Evolutionary conservation across 345 rosid genomes (phyloP), one percentile per base, ranked within the genome.

Genomic region (Melaleuca alternifolia): DNA sequence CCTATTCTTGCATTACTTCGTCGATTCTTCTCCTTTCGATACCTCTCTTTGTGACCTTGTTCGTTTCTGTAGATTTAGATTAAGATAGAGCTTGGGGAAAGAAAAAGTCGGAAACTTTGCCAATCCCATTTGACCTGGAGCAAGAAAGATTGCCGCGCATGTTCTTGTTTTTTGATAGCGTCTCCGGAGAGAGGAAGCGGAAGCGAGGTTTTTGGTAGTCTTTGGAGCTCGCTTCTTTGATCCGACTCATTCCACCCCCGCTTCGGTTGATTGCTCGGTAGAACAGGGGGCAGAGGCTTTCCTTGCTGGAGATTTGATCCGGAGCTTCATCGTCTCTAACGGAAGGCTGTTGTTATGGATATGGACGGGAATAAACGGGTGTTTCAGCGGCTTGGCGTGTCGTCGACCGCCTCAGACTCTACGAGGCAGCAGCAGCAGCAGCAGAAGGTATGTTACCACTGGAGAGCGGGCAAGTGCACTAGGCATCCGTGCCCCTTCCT

Each of bases 381-480:
- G 82, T 95, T 93, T 88, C 91, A 95, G 12, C 92, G 99, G 61
- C 92, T 93, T 53, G 97, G 96, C 48, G 93, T 89, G n/a, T 85
- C 92, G 9, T 71, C 90, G 12, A 84, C 92, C 30, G 88, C 89
- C 48, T 51, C 54, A 26, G 90, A 87, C 84, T 50, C 91, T 51
- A n/a, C 75, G 81, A 87, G 93, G 84, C 71, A 85, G 71, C 71
- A 57, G 77, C 75, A 59, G 33, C 71, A 65, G 84, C 62, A 85
- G 23, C 98, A 93, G 76, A 92, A 93, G 84, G 99, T 96, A 26
- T 98, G 99, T 87, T 93, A 14, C 87, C 98, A 92, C 86, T 96
- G 99, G 99, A 90, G 94, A 87, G 96, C 98, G 20, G 99, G 99
- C 5, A 93, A 91, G 86, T 96, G 99, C 87, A 91, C 20, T 53